Conservation (phyloP, 2,329 filamentous ascomycete genomes). For the Trichoderma atroviride region DNA sequence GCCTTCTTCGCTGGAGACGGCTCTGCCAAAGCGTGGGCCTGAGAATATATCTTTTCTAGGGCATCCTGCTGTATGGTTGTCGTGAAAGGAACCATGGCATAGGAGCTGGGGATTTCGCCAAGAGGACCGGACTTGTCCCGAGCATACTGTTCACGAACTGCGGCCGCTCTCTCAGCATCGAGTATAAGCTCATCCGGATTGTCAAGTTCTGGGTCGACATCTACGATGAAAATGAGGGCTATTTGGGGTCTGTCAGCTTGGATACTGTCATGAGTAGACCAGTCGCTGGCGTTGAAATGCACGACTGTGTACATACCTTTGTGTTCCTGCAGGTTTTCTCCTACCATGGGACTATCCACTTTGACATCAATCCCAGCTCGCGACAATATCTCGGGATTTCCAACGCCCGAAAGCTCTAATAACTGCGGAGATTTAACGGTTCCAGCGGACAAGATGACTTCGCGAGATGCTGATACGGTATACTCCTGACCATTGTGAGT, state of each 20-base stretch:
- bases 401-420: constrained; percentile 65
- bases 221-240: constrained; percentile 50
- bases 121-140: constrained; percentile 40
- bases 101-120: constrained; percentile 45
- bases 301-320: constrained; percentile 33
- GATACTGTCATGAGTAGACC: neutral
- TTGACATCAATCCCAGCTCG: constrained; percentile 44
- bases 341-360: constrained; percentile 49
- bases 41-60: constrained; percentile 32
- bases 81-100: constrained; percentile 47
- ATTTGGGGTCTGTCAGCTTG: neutral
- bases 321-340: constrained; percentile 55
- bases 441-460: constrained; percentile 63
- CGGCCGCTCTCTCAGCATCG: constrained; percentile 35
- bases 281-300: neutral
- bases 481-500: constrained; percentile 42
- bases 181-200: constrained; percentile 46
- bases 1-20: constrained; percentile 33
- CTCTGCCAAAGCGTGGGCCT: constrained; percentile 30
- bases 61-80: constrained; percentile 36
- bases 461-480: constrained; percentile 46
- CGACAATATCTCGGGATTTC: constrained; percentile 44
- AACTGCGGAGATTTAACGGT: constrained; percentile 59
- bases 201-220: constrained; percentile 46
- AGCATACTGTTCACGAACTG: constrained; percentile 41